Evolutionary conservation across 2,329 filamentous ascomycete genomes (phyloP), one percentile per base, ranked within the genome.

Genomic region (Septoria petroselini): DNA sequence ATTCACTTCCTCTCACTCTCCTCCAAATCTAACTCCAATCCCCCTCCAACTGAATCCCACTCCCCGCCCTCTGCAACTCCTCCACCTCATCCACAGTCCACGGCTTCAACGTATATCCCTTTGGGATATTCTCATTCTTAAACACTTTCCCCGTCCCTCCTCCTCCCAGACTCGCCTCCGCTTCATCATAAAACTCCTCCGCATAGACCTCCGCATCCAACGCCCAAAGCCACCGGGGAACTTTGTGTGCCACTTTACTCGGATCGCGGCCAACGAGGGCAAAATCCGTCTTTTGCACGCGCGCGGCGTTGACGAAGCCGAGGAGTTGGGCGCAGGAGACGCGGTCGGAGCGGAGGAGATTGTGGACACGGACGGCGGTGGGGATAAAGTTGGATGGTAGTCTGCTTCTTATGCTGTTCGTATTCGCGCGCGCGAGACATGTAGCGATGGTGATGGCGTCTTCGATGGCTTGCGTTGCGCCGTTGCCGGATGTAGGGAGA

Each of bases 391-490:
- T n/a, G n/a, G n/a, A n/a, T n/a, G n/a, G n/a, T n/a, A n/a, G 23
- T 27, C 23, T 27, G 23, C 5, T 27, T 27, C 5, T 61, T 14
- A 75, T 58, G 7, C 69, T 66, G 6, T 66, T 67, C 44, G 70
- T 72, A 4, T 70, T 70, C 9, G 69, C 70, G n/a, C 74, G 54
- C 45, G 70, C 67, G 41, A 77, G 59, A 54, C 73, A 75, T 3
- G 72, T 61, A 0, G 73, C 74, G 44, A 78, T 61, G 15, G 74
- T 73, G 7, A 70, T 71, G 1, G 68, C 74, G 58, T 78, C 78
- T 63, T 80, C 77, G 4, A 77, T 73, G 0, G 77, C 76, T 58
- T 79, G 75, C 33, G 74, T 76, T 1, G 76, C 76, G 1, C 76
- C 77, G 52, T 79, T 76, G 0, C 75, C 75, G 48, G 74, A 76